Conservation (phyloP, 2,329 filamentous ascomycete species). For the Monosporascus ibericus region DNA sequence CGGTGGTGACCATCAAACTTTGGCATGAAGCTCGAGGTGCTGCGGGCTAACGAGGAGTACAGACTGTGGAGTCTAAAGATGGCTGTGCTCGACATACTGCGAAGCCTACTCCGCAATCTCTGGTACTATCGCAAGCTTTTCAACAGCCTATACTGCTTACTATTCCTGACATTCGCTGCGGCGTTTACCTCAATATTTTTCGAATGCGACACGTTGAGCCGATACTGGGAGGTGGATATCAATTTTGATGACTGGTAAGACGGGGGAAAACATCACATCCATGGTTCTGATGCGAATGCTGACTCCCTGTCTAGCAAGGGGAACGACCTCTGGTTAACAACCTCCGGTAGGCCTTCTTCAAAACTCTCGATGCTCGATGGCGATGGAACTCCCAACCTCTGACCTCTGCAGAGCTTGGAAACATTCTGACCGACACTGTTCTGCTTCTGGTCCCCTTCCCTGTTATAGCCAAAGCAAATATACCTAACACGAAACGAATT, state of each 20-base stretch:
- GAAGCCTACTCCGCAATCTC: not conserved
- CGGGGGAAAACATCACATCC: not conserved
- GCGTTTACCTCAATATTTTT: slow-evolving; percentile 9
- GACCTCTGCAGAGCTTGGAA: slow-evolving; percentile 6
- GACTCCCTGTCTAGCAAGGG: slow-evolving; percentile 1
- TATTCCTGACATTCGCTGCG: slow-evolving; percentile 7
- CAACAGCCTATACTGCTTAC: not conserved
- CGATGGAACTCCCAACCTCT: not conserved
- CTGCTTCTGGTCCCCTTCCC: slow-evolving; percentile 7
- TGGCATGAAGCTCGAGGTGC: not conserved
- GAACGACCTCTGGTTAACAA: slow-evolving; percentile 7
- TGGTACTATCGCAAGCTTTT: not conserved
- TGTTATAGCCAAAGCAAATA: slow-evolving; percentile 3
- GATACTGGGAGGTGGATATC: slow-evolving; percentile 8
- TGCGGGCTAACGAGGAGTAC: not conserved
- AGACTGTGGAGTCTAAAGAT: slow-evolving; percentile 15
- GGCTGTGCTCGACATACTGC: slow-evolving; percentile 6
- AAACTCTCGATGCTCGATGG: not conserved
- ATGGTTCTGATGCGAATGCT: not conserved
- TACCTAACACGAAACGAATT: slow-evolving; percentile 1
- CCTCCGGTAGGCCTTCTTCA: slow-evolving; percentile 6
- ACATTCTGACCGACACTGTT: slow-evolving; percentile 8
- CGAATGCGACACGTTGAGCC: slow-evolving; percentile 7
- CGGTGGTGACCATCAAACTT: not conserved
- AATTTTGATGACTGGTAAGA: not conserved